Conservation (phyloP, 2,329 filamentous ascomycete species). For the Colletotrichum camelliae region DNA sequence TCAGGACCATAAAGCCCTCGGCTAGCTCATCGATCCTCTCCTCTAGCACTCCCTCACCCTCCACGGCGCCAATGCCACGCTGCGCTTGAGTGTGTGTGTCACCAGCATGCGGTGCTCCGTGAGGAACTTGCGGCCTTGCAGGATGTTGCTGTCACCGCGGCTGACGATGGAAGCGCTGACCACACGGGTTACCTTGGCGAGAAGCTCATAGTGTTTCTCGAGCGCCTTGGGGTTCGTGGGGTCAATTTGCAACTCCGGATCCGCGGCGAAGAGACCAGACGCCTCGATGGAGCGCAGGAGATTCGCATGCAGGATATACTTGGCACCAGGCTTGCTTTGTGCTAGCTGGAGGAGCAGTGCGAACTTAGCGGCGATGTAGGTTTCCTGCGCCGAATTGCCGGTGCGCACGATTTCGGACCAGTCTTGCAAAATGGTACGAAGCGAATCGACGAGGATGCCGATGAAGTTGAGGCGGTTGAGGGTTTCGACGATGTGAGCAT, state of each 20-base stretch:
- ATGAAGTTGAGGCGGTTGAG: constrained; percentile 90
- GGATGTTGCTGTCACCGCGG: constrained; percentile 81
- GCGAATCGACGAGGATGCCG: constrained; percentile 85
- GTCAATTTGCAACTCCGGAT: constrained; percentile 89
- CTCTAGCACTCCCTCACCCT: constrained; percentile 51
- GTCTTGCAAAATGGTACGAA: constrained; percentile 79
- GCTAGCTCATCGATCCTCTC: constrained; percentile 77
- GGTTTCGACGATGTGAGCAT: constrained; percentile 76
- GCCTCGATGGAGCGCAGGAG: constrained; percentile 82
- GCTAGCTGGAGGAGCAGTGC: constrained; percentile 84
- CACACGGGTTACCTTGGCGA: constrained; percentile 81
- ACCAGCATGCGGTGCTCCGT: constrained; percentile 83
- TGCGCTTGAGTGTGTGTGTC: constrained; percentile 88
- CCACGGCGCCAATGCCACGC: constrained; percentile 71
- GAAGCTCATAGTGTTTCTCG: constrained; percentile 81
- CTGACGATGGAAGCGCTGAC: constrained; percentile 82
- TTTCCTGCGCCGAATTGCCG: constrained; percentile 49
- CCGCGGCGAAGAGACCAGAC: constrained; percentile 85
- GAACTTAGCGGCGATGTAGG: constrained; percentile 73
- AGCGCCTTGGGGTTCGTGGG: constrained; percentile 73
- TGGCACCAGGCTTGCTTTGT: constrained; percentile 84
- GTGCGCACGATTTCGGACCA: constrained; percentile 61
- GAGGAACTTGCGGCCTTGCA: constrained; percentile 81
- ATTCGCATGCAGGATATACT: constrained; percentile 86
- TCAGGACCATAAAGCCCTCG: constrained; percentile 83